A percentile compares a stretch with the other conserved stretches of the same genome.
Evolutionary conservation across 371 early-diverging fungal genomes (phyloP).

Genomic region (Apophysomyces variabilis): DNA sequence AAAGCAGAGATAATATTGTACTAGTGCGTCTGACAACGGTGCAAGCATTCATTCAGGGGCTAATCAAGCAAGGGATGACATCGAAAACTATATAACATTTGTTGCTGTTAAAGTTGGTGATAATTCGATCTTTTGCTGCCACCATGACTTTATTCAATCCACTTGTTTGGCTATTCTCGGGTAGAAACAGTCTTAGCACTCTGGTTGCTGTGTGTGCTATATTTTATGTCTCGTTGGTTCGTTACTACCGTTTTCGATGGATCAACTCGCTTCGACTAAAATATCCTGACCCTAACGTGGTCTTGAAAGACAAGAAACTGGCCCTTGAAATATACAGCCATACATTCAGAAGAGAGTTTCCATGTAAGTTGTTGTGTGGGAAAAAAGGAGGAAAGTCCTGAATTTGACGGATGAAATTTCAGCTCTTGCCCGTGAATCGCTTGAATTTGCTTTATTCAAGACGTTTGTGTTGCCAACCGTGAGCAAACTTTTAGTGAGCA

Average conservation of each 20-base stretch:
- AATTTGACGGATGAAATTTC: background rate
- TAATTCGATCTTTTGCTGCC: too few relatives aligned
- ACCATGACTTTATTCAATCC: background rate
- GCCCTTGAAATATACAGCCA: constrained; percentile 46
- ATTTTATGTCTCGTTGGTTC: constrained; percentile 43
- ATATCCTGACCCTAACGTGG: constrained; percentile 53
- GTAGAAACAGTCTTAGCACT: background rate
- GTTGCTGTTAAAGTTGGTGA: too few relatives aligned
- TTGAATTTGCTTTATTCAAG: constrained; percentile 58
- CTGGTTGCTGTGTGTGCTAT: background rate
- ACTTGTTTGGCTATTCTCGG: background rate
- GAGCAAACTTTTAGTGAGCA: constrained; percentile 51
- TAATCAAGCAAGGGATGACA: too few relatives aligned
- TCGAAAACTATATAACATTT: too few relatives aligned
- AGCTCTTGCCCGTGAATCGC: constrained; percentile 19
- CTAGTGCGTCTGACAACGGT: too few relatives aligned
- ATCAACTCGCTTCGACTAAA: constrained; percentile 38
- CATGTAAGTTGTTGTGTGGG: constrained; percentile 26
- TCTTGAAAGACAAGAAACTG: constrained; percentile 39
- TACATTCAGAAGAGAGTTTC: constrained; percentile 50
- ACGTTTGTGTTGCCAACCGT: constrained; percentile 57
- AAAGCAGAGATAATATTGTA: too few relatives aligned
- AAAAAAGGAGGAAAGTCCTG: too few relatives aligned
- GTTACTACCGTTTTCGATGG: constrained; percentile 37
- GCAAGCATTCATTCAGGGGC: too few relatives aligned